These are phyloP conservation scores for Phialemoniopsis sp. DNA, from an alignment of 2,329 filamentous ascomycete genomes.

Conservation along the genomic window DNA sequence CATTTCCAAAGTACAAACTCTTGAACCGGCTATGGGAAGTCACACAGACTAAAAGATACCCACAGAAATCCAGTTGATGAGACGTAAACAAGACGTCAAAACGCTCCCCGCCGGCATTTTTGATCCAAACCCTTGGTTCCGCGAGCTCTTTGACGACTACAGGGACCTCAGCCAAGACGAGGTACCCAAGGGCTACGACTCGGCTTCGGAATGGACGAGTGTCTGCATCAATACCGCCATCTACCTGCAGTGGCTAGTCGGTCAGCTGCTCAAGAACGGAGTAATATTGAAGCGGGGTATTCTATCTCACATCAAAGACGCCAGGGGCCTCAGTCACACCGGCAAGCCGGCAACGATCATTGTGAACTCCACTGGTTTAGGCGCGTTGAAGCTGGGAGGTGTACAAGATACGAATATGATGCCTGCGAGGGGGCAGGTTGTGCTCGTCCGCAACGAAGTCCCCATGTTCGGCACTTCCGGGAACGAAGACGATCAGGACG, in stretches of 20 bases:
- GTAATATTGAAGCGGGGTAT: conserved; percentile 61
- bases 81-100: no score
- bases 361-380: conserved; percentile 81
- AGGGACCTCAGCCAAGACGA: conserved; percentile 53
- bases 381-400: conserved; percentile 71
- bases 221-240: conserved; percentile 89
- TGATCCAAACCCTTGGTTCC: conserved; percentile 68
- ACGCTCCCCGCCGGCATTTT: conserved; percentile 35
- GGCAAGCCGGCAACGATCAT: conserved; percentile 60
- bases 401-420: conserved; percentile 71
- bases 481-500: conserved; percentile 67
- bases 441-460: conserved; percentile 76
- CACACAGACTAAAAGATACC: no score
- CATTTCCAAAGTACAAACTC: conserved; percentile 62
- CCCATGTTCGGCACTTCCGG: conserved; percentile 69
- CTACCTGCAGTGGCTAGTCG: conserved; percentile 82
- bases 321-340: conserved; percentile 53
- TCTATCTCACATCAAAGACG: conserved; percentile 70
- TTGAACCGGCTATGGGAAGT: no score
- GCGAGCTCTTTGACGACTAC: conserved; percentile 67
- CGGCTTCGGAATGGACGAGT: conserved; percentile 72
- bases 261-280: conserved; percentile 72
- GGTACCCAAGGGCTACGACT: conserved; percentile 62
- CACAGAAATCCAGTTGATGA: no score
- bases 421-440: conserved; percentile 78